Conservation (phyloP, 768 basidiomycete species). For the Trametes coccinea region DNA sequence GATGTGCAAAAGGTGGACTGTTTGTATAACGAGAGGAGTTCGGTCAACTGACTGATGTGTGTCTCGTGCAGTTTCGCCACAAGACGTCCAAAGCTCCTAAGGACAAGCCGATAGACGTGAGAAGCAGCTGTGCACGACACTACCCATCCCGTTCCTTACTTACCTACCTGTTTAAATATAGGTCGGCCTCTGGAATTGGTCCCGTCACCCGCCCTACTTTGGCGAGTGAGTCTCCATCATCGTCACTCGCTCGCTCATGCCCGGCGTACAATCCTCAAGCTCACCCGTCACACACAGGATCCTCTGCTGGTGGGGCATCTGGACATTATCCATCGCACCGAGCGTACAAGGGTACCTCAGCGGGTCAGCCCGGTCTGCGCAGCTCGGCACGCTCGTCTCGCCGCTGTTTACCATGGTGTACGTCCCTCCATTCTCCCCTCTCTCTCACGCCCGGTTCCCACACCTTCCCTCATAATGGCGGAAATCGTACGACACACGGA, state of each 20-base stretch:
- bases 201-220: conserved; percentile 70
- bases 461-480: neutral
- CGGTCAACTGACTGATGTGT: no score
- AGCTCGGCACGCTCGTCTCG: conserved; percentile 58
- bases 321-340: conserved; percentile 60
- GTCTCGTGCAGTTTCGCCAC: conserved; percentile 44
- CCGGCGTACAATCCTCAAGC: neutral
- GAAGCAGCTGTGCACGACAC: conserved; percentile 4
- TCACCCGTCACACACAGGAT: conserved; percentile 39
- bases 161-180: conserved; percentile 20
- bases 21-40: no score
- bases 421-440: conserved; percentile 24
- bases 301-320: conserved; percentile 68
- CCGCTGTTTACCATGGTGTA: conserved; percentile 68
- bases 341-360: conserved; percentile 43
- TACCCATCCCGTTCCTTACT: neutral
- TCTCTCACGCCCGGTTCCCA: neutral
- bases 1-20: conserved; percentile 56
- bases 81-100: conserved; percentile 52
- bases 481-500: no score
- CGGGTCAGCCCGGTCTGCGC: conserved; percentile 49
- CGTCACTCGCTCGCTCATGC: neutral
- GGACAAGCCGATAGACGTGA: conserved; percentile 48
- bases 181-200: conserved; percentile 56
- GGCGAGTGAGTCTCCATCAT: conserved; percentile 52